phyloP scores from a whole-genome alignment of 257 asterid species.

The Solanum chilense region DNA sequence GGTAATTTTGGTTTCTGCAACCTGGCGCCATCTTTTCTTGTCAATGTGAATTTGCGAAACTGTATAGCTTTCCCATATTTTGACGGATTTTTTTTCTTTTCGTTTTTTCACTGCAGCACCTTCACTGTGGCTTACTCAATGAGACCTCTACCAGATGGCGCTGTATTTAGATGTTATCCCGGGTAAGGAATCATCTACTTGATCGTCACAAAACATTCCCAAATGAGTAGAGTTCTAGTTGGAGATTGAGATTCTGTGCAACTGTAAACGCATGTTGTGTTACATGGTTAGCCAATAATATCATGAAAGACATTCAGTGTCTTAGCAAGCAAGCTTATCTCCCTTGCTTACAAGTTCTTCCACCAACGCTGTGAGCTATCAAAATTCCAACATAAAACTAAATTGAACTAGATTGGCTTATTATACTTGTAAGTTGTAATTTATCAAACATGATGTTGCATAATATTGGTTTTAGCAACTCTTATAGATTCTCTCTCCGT shows the following conservation, averaged over 20 bases:
- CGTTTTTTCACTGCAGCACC: conserved; percentile 34
- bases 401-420: background rate
- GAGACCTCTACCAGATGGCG: conserved; percentile 83
- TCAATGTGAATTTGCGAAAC: background rate
- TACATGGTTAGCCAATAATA: background rate
- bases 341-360: background rate
- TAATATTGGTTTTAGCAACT: background rate
- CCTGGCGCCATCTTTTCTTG: background rate
- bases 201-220: background rate
- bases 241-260: background rate
- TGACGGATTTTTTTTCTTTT: background rate
- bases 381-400: background rate
- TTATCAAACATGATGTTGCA: background rate
- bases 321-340: background rate
- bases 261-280: background rate
- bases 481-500: background rate
- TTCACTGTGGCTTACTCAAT: conserved; percentile 77
- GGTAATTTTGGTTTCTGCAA: conserved; percentile 28
- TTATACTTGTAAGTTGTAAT: background rate
- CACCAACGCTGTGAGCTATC: background rate
- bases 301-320: background rate
- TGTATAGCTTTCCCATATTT: background rate
- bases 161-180: conserved; percentile 90
- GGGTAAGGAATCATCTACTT: conserved; percentile 41
- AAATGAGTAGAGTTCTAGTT: background rate